These are phyloP conservation scores for Helotiales sp. DNA, from an alignment of 2,329 filamentous ascomycete species.

Conservation along the genomic window DNA sequence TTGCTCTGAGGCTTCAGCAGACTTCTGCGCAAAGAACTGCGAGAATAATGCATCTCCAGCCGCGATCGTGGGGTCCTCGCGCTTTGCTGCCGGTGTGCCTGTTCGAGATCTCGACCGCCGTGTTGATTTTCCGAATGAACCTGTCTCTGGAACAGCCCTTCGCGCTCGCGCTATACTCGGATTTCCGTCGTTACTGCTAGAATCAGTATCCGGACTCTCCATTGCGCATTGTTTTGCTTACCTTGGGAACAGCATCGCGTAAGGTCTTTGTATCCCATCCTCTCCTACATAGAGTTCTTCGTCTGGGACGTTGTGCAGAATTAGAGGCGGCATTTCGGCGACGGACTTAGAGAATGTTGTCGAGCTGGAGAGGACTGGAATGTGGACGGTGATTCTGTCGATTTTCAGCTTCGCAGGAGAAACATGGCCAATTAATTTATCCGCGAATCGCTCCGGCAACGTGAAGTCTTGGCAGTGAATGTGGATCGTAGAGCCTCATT, in stretches of 20 bases:
- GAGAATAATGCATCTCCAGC: constrained; percentile 63
- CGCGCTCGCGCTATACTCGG: constrained; percentile 49
- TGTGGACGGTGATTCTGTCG: constrained; percentile 5
- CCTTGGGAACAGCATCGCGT: constrained; percentile 66
- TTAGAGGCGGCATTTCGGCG: constrained; percentile 59
- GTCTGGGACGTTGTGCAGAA: constrained; percentile 68
- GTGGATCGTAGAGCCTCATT: neutral
- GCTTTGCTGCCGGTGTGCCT: constrained; percentile 49
- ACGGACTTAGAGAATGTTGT: constrained; percentile 1
- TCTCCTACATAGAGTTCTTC: constrained; percentile 67
- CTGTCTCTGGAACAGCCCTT: constrained; percentile 57
- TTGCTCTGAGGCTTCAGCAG: constrained; percentile 31
- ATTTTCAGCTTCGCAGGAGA: neutral
- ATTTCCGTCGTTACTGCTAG: constrained; percentile 52
- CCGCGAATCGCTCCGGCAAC: neutral
- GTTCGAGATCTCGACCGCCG: constrained; percentile 62
- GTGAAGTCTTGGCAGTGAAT: neutral
- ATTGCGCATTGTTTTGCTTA: constrained; percentile 38
- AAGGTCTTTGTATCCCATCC: constrained; percentile 64
- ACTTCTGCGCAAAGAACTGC: constrained; percentile 52
- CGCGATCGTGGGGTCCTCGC: constrained; percentile 61
- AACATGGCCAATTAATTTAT: neutral
- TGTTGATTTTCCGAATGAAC: constrained; percentile 67
- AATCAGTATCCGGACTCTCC: constrained; percentile 14
- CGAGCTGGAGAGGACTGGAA: constrained; percentile 2